Evolutionary conservation across 352 stramenopile species (phyloP).

Genomic region (Globisporangium canariense): DNA sequence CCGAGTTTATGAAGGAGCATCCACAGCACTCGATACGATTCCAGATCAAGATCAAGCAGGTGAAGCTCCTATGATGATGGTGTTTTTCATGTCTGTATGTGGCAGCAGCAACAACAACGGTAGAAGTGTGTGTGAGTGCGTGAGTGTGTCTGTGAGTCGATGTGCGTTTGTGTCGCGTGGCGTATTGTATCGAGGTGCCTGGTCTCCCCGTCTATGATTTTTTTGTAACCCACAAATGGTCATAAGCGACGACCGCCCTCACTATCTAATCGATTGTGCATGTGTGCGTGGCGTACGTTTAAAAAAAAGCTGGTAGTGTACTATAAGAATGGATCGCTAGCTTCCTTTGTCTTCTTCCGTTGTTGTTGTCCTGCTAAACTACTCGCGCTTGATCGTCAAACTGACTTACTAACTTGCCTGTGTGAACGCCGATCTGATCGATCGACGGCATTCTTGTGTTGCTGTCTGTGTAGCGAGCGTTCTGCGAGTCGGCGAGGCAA

Average conservation of each 20-base stretch:
- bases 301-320: conserved; percentile 9
- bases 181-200: conserved; percentile 15
- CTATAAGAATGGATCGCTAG: conserved; percentile 22
- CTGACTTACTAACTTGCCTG: neutral
- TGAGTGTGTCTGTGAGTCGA: conserved; percentile 5
- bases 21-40: conserved; percentile 73
- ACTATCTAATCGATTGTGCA: neutral
- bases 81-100: conserved; percentile 6
- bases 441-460: neutral
- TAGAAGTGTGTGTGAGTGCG: conserved; percentile 9
- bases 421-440: conserved; percentile 6
- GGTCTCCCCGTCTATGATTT: conserved; percentile 4
- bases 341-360: conserved; percentile 13
- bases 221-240: conserved; percentile 7
- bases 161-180: conserved; percentile 5
- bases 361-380: conserved; percentile 13
- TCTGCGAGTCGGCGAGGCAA: conserved; percentile 50
- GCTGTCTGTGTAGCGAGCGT: conserved; percentile 38
- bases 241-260: conserved; percentile 2
- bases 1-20: conserved; percentile 68
- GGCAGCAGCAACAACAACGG: conserved; percentile 8
- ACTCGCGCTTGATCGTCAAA: neutral
- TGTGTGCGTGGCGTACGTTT: conserved; percentile 6
- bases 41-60: conserved; percentile 89
- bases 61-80: conserved; percentile 24